phyloP scores from a whole-genome alignment of 2,329 filamentous ascomycete species.

The Aspergillus sp. region DNA sequence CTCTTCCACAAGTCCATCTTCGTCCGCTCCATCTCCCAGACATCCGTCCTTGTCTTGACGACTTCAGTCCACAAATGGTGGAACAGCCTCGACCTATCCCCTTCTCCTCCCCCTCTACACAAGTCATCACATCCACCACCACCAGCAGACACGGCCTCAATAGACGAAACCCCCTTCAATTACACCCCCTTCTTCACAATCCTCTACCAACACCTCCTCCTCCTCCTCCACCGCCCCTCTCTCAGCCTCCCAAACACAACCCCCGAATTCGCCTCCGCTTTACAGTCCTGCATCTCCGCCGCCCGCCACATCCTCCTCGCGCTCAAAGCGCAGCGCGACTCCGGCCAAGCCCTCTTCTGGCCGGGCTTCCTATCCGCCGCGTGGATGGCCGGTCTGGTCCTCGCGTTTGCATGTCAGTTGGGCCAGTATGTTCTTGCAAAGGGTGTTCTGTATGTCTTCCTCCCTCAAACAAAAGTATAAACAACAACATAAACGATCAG shows the following conservation, averaged over 20 bases:
- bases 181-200: constrained; percentile 42
- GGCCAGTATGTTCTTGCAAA: constrained; percentile 38
- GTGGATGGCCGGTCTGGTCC: constrained; percentile 43
- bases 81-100: constrained; percentile 33
- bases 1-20: constrained; percentile 44
- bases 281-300: constrained; percentile 43
- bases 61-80: constrained; percentile 46
- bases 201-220: constrained; percentile 42
- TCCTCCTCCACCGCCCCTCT: constrained; percentile 41
- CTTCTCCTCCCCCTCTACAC: background rate
- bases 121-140: background rate
- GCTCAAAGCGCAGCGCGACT: constrained; percentile 32
- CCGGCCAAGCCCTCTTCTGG: constrained; percentile 38
- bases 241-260: constrained; percentile 39
- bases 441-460: constrained; percentile 25
- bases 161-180: constrained; percentile 25
- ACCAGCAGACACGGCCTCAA: background rate
- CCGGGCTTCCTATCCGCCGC: constrained; percentile 41
- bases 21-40: constrained; percentile 39
- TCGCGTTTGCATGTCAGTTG: constrained; percentile 43
- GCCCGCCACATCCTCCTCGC: constrained; percentile 40
- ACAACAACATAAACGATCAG: too few relatives aligned
- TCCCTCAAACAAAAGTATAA: background rate
- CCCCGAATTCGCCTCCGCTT: constrained; percentile 40
- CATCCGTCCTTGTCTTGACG: constrained; percentile 37